Conservation (phyloP, 2,329 filamentous ascomycete species). For the Grosmannia serpens region DNA sequence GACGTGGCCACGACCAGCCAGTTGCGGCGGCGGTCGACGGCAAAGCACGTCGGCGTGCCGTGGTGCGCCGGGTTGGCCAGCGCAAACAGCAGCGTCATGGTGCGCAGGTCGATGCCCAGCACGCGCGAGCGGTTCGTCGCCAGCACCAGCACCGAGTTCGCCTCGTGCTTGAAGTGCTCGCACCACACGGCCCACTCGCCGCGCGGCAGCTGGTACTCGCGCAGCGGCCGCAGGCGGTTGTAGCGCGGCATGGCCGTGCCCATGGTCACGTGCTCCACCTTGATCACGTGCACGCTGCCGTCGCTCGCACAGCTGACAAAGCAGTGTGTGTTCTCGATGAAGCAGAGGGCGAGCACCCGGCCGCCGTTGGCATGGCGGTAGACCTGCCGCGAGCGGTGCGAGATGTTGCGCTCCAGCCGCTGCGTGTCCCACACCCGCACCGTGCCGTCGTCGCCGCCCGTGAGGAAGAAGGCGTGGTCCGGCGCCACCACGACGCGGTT, state of each 20-base stretch:
- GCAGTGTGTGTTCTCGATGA: slow-evolving; percentile 86
- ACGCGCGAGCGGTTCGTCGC: slow-evolving; percentile 80
- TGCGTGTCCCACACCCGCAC: slow-evolving; percentile 91
- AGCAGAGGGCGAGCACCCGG: slow-evolving; percentile 71
- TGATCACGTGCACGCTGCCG: slow-evolving; percentile 81
- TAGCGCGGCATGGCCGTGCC: slow-evolving; percentile 42
- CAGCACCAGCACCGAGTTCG: slow-evolving; percentile 69
- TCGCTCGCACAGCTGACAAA: slow-evolving; percentile 87
- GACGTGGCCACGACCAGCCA: slow-evolving; percentile 90
- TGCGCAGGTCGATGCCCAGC: slow-evolving; percentile 73
- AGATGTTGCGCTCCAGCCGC: slow-evolving; percentile 81
- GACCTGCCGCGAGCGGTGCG: slow-evolving; percentile 75
- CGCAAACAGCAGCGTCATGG: slow-evolving; percentile 70
- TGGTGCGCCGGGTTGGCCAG: slow-evolving; percentile 85
- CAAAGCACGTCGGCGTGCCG: slow-evolving; percentile 84
- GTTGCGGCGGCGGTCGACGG: slow-evolving; percentile 71
- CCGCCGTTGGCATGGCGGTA: slow-evolving; percentile 54
- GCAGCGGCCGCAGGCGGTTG: slow-evolving; percentile 61
- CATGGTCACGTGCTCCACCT: slow-evolving; percentile 45
- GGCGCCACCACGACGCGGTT: slow-evolving; percentile 74
- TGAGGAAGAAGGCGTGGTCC: slow-evolving; percentile 91
- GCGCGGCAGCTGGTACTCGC: slow-evolving; percentile 65
- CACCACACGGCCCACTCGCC: slow-evolving; percentile 79
- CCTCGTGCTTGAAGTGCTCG: slow-evolving; percentile 79
- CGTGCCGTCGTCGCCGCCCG: slow-evolving; percentile 79